phyloP scores from a whole-genome alignment of 1,284 basidiomycete genomes.

The Malassezia psittaci region DNA sequence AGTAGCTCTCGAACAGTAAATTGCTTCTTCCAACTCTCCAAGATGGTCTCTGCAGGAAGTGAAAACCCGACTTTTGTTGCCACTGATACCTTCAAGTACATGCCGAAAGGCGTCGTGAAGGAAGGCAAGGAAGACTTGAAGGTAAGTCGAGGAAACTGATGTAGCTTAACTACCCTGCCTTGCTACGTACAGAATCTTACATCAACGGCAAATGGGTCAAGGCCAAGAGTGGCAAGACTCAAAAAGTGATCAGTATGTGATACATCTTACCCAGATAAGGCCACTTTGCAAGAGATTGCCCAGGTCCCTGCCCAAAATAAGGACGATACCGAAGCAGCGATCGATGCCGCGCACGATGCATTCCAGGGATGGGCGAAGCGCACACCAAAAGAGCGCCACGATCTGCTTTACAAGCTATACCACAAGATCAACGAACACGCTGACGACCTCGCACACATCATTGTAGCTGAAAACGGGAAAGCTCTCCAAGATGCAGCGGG shows the following conservation, averaged over 20 bases:
- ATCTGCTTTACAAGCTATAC: slow-evolving; percentile 39
- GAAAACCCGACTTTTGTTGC: background rate
- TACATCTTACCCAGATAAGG: slow-evolving; percentile 25
- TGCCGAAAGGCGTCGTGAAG: slow-evolving; percentile 43
- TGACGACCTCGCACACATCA: slow-evolving; percentile 43
- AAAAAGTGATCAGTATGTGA: slow-evolving; percentile 29
- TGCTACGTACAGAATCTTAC: slow-evolving; percentile 33
- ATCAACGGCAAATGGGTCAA: slow-evolving; percentile 41
- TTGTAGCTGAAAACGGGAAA: slow-evolving; percentile 47
- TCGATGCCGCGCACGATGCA: slow-evolving; percentile 34
- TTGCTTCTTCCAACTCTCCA: background rate
- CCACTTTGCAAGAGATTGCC: slow-evolving; percentile 37
- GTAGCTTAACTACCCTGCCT: slow-evolving; percentile 29
- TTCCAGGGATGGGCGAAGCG: slow-evolving; percentile 37
- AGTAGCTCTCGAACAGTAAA: too few species aligned
- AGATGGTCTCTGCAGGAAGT: background rate
- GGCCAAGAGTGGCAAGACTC: slow-evolving; percentile 26
- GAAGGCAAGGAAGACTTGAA: slow-evolving; percentile 37
- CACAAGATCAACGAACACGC: slow-evolving; percentile 29
- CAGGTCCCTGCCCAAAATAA: slow-evolving; percentile 36
- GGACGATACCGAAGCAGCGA: slow-evolving; percentile 34
- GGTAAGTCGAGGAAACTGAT: slow-evolving; percentile 9
- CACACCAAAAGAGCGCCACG: slow-evolving; percentile 39
- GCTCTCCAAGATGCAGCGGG: slow-evolving; percentile 39
- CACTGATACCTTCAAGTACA: slow-evolving; percentile 1